Evolutionary conservation across 805 yeast species (phyloP).

Genomic region (Saccharomycopsis oosterbeekiorum): DNA sequence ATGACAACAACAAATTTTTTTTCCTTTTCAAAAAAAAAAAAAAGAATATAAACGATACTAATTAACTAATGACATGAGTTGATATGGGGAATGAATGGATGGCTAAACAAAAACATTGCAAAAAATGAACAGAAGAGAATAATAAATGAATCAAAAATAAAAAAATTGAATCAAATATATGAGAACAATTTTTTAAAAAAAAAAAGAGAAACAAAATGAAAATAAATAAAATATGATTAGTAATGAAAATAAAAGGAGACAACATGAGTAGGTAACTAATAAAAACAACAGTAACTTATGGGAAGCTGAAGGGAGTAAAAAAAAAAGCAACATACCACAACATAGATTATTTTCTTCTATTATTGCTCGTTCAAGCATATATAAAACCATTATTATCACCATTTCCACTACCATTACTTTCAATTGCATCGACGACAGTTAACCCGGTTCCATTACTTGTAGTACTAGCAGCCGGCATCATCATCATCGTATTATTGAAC

Average conservation of each 20-base stretch:
- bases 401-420: not conserved
- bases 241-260: not conserved
- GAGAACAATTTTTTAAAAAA: not conserved
- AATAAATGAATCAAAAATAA: not conserved
- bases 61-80: slow-evolving; percentile 1
- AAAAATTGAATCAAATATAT: not conserved
- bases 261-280: not conserved
- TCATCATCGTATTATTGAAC: not conserved
- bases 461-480: not conserved
- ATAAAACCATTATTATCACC: not conserved
- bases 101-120: not conserved
- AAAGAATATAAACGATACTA: not conserved
- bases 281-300: not conserved
- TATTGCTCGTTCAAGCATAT: not conserved
- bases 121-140: not conserved
- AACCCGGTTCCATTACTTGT: not conserved
- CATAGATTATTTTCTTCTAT: not conserved
- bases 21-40: not conserved
- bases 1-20: not conserved
- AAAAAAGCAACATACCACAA: not conserved
- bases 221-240: not conserved
- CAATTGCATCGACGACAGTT: not conserved
- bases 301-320: not conserved
- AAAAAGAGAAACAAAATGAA: not conserved
- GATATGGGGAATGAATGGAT: not conserved